Conservation (phyloP, 2,329 filamentous ascomycete genomes). For the Fonsecaea erecta region DNA sequence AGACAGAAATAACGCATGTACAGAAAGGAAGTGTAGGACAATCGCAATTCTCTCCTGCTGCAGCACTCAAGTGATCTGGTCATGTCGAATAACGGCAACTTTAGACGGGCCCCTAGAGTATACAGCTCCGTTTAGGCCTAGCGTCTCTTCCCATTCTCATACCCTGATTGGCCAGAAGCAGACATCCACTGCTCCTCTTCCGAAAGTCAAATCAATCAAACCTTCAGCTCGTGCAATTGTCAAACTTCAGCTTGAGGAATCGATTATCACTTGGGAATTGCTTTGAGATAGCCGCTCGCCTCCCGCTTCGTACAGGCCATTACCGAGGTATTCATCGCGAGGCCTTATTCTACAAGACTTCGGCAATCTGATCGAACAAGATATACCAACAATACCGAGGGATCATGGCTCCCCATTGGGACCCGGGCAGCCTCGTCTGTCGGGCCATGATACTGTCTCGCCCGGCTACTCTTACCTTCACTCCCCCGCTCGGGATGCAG, state of each 20-base stretch:
- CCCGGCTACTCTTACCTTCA: neutral
- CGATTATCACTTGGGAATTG: too few species aligned
- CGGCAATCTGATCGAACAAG: neutral
- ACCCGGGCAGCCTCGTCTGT: neutral
- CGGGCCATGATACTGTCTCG: neutral
- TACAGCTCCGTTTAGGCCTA: neutral
- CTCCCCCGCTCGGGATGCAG: neutral
- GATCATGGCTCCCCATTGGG: neutral
- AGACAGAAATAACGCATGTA: neutral
- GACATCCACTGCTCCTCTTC: neutral
- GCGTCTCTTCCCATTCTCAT: neutral
- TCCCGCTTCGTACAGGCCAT: neutral
- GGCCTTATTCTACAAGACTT: too few species aligned
- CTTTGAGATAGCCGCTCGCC: too few species aligned
- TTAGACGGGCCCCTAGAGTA: neutral
- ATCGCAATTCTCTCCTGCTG: too few species aligned
- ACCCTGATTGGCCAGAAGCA: neutral
- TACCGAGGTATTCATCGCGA: neutral
- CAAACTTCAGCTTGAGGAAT: too few species aligned
- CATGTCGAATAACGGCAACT: neutral
- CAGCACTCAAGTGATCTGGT: neutral
- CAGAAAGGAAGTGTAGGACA: too few species aligned
- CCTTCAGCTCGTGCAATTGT: neutral
- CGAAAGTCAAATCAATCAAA: neutral
- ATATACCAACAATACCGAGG: neutral